Evolutionary conservation across 805 yeast species (phyloP).

Genomic region (Komagataella kurtzmanii): DNA sequence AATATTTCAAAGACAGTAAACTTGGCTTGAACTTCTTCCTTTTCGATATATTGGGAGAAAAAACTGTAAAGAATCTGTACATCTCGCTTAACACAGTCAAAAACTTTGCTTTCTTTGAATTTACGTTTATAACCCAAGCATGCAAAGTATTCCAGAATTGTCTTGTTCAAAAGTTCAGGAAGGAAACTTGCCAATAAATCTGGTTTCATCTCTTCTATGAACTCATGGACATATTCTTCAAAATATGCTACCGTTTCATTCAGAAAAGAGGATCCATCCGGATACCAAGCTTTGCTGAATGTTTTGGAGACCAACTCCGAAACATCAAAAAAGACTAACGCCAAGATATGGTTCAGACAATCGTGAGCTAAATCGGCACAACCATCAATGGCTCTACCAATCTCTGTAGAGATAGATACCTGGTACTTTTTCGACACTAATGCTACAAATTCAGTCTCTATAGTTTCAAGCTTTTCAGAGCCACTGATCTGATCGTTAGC

Average conservation of each 20-base stretch:
- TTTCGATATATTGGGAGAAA: conserved; percentile 30
- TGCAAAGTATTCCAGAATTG: conserved; percentile 26
- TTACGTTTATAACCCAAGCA: conserved; percentile 25
- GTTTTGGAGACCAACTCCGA: conserved; percentile 44
- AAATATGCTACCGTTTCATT: conserved; percentile 58
- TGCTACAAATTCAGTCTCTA: conserved; percentile 50
- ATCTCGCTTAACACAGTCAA: conserved; percentile 46
- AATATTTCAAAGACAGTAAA: conserved; percentile 50
- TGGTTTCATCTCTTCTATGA: conserved; percentile 36
- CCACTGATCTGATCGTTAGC: conserved; percentile 76
- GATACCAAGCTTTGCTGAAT: conserved; percentile 63
- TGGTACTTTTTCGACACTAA: conserved; percentile 53
- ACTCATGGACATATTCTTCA: conserved; percentile 61
- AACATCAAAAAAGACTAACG: conserved; percentile 62
- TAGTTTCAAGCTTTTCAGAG: conserved; percentile 57
- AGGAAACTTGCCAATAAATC: conserved; percentile 38
- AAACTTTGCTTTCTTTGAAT: conserved; percentile 16
- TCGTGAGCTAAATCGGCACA: conserved; percentile 63
- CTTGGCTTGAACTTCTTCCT: conserved; percentile 29
- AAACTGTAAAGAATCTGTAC: conserved; percentile 39
- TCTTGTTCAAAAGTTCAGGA: conserved; percentile 33
- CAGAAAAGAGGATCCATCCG: conserved; percentile 37
- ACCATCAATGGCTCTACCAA: conserved; percentile 63
- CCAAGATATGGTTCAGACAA: conserved; percentile 39
- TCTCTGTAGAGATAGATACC: conserved; percentile 39